A percentile compares a stretch with the other conserved stretches of the same genome.
Evolutionary conservation across 2,329 filamentous ascomycete genomes (phyloP).

Genomic region (Ciborinia camelliae): DNA sequence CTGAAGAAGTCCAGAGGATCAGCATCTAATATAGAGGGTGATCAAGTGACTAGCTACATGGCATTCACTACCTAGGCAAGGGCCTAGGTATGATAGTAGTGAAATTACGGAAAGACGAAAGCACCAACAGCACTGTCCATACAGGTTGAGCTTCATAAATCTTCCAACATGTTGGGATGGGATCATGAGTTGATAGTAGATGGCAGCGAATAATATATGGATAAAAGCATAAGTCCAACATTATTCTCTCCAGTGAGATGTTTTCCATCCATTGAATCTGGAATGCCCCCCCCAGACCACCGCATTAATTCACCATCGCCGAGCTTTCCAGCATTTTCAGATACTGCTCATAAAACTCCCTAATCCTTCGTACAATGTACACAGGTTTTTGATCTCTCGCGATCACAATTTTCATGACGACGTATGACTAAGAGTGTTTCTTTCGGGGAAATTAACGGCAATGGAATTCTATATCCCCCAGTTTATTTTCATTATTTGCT

Average conservation of each 20-base stretch:
- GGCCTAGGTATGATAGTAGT: too few species aligned
- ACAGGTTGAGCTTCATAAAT: neutral
- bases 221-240: neutral
- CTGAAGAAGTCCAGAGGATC: too few species aligned
- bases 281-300: neutral
- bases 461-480: neutral
- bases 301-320: neutral
- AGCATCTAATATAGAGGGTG: too few species aligned
- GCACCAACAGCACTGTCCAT: neutral
- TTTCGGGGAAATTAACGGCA: neutral
- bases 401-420: neutral
- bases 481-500: neutral
- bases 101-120: neutral
- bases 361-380: neutral
- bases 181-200: too few species aligned
- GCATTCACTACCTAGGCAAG: too few species aligned
- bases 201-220: neutral
- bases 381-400: neutral
- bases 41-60: too few species aligned
- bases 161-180: neutral
- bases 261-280: neutral
- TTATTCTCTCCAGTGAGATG: neutral
- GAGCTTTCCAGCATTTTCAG: too few species aligned
- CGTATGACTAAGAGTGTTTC: neutral
- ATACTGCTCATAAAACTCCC: neutral